These are phyloP conservation scores for Pichia gijzeniarum DNA, from an alignment of 805 yeast genomes.

Conservation along the genomic window DNA sequence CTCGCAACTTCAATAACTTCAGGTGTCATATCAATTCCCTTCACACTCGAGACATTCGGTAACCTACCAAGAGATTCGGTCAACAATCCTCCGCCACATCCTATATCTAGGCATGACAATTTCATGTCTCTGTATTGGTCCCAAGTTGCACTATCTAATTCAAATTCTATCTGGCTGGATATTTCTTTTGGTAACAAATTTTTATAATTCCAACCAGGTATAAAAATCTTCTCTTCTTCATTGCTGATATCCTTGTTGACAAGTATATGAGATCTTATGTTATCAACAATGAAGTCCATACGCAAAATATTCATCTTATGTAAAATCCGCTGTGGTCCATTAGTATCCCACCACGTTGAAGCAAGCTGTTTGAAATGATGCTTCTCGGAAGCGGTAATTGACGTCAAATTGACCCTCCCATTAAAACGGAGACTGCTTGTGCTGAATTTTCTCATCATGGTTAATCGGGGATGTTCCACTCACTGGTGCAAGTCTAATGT, in stretches of 20 bases:
- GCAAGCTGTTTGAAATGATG: slow-evolving; percentile 83
- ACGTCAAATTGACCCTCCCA: slow-evolving; percentile 17
- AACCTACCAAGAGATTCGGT: slow-evolving; percentile 82
- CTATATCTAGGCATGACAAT: slow-evolving; percentile 70
- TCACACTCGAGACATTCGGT: slow-evolving; percentile 53
- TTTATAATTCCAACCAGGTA: slow-evolving; percentile 66
- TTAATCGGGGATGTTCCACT: too few species aligned
- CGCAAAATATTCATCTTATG: slow-evolving; percentile 91
- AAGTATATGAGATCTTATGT: slow-evolving; percentile 40
- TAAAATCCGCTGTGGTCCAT: slow-evolving; percentile 87
- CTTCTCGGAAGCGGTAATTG: slow-evolving; percentile 57
- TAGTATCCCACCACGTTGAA: slow-evolving; percentile 95
- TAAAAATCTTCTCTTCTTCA: slow-evolving; percentile 45
- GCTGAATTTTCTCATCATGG: slow-evolving; percentile 1
- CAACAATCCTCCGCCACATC: slow-evolving; percentile 98
- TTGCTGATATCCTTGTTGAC: slow-evolving; percentile 35
- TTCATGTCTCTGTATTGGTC: slow-evolving; percentile 31
- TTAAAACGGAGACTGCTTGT: background rate
- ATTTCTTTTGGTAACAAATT: slow-evolving; percentile 59
- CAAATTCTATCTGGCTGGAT: slow-evolving; percentile 38
- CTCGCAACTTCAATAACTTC: slow-evolving; percentile 80
- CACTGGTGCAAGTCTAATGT: too few species aligned
- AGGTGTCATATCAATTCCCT: slow-evolving; percentile 79
- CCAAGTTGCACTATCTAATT: slow-evolving; percentile 43
- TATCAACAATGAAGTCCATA: slow-evolving; percentile 75